Evolutionary conservation across 2,329 filamentous ascomycete genomes (phyloP), one percentile per base, ranked within the genome.

Genomic region (Tolypocladium pustulatum): DNA sequence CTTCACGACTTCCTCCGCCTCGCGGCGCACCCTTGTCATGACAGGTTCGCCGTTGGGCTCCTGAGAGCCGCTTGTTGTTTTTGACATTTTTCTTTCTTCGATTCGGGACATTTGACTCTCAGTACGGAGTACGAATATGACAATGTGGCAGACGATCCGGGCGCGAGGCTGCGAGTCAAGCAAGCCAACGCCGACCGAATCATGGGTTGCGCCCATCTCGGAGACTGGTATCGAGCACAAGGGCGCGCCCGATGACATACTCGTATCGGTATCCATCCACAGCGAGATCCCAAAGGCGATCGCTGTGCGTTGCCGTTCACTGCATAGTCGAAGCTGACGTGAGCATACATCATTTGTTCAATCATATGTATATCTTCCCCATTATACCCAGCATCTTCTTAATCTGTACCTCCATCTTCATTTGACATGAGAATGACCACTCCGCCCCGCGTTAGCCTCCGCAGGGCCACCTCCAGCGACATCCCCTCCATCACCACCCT

Each of bases 401-500:
- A 13, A 6, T 32, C 27, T 15, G 15, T 20, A 5, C 27, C 15
- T 32, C 27, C 20, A 51, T 32, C 8, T 5, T 17, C 34, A n/a
- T 37, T 30, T 2, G 30, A 12, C 36, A 55, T 55, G 53, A 40
- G 22, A 10, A 17, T 32, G 13, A 15, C 53, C 13, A 12, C n/a
- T 38, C 22, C 22, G 15, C 36, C 22, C 7, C 36, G 13, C 6
- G 3, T 27, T 22, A 38, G 13, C 15, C 12, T 38, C 53, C 36
- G 53, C 36, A 15, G 53, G 3, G 53, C 32, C 36, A 20, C 7
- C 2, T 5, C 53, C 34, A 9, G 10, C 32, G 74, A 76, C 54
- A 64, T 64, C 9, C 40, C 57, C 0, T 60, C 61, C 40, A 72
- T 78, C 52, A 63, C 68, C 25, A 55, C 65, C 6, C 66, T 78